Conservation (phyloP, 73 alveolate species). For the Loxodes magnus region DNA sequence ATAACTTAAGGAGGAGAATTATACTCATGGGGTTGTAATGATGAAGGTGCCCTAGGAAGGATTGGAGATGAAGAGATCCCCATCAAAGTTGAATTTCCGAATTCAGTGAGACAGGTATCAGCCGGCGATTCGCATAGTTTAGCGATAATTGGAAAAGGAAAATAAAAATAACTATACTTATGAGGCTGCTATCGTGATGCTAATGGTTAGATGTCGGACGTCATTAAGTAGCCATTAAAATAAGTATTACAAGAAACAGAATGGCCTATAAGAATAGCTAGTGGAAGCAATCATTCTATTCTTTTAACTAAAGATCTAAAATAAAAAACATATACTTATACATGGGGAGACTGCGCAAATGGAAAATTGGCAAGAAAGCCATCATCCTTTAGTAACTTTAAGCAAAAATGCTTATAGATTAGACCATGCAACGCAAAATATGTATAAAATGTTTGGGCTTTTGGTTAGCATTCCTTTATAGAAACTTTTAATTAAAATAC, state of each 20-base stretch:
- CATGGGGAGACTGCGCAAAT: slow-evolving; percentile 34
- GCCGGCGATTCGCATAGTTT: slow-evolving; percentile 47
- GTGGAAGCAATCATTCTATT: slow-evolving; percentile 36
- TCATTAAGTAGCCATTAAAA: slow-evolving; percentile 15
- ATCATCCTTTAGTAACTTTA: slow-evolving; percentile 18
- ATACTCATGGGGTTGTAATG: slow-evolving; percentile 68
- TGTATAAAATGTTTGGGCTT: slow-evolving; percentile 20
- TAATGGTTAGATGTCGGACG: slow-evolving; percentile 31
- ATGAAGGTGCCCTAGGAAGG: slow-evolving; percentile 64
- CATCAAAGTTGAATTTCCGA: slow-evolving; percentile 8
- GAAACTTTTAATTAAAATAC: slow-evolving; percentile 11
- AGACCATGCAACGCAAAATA: slow-evolving; percentile 5
- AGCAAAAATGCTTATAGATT: no score
- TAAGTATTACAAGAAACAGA: not conserved
- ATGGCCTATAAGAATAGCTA: slow-evolving; percentile 10
- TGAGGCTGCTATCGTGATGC: slow-evolving; percentile 43
- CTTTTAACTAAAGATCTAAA: slow-evolving; percentile 24
- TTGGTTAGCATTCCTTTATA: slow-evolving; percentile 26
- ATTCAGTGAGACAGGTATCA: slow-evolving; percentile 20
- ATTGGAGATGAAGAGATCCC: slow-evolving; percentile 17
- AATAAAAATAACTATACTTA: slow-evolving; percentile 21
- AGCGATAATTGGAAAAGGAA: slow-evolving; percentile 30
- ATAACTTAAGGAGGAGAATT: slow-evolving; percentile 37
- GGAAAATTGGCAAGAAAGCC: slow-evolving; percentile 35
- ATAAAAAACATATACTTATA: no score